Evolutionary conservation across 2,329 filamentous ascomycete species (phyloP).

Genomic region (Hirsutella thompsonii): DNA sequence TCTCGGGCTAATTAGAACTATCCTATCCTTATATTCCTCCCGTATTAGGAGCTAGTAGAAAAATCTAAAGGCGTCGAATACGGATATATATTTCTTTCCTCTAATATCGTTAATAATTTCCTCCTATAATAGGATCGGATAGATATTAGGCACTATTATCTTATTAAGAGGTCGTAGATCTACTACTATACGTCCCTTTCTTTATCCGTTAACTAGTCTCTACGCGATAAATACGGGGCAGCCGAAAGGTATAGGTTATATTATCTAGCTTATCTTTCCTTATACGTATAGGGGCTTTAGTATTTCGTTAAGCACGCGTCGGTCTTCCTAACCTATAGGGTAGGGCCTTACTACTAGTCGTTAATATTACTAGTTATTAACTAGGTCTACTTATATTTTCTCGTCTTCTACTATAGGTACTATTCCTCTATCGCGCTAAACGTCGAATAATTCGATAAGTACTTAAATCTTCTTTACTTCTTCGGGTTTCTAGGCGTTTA

Average conservation of each 20-base stretch:
- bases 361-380: background rate
- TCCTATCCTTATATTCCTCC: background rate
- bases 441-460: too few relatives aligned
- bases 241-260: constrained; percentile 27
- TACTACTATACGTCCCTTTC: background rate
- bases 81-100: background rate
- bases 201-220: background rate
- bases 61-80: background rate
- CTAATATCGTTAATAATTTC: background rate
- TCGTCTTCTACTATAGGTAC: background rate
- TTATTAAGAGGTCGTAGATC: background rate
- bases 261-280: background rate
- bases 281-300: background rate
- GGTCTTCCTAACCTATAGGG: background rate
- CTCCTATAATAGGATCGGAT: background rate
- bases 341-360: background rate
- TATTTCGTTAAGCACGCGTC: background rate
- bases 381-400: background rate
- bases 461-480: too few relatives aligned
- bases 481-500: too few relatives aligned
- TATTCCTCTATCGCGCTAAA: background rate
- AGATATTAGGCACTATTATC: background rate
- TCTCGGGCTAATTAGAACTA: background rate
- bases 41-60: background rate
- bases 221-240: background rate